Conservation (phyloP, 352 stramenopile species). For the Aphanomyces astaci region DNA sequence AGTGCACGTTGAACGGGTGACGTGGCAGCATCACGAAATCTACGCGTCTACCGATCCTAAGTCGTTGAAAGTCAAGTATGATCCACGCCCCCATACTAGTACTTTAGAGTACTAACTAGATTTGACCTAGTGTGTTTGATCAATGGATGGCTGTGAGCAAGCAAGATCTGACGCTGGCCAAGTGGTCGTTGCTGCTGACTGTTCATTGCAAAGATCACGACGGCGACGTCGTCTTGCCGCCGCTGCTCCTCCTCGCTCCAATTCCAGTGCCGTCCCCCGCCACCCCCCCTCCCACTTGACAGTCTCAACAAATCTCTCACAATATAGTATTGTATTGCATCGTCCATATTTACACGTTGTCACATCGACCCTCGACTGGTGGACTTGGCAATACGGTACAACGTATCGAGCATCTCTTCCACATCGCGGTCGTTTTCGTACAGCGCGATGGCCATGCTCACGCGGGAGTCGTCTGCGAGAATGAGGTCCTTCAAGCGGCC, state of each 20-base stretch:
- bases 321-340: too few relatives aligned
- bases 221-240: slow-evolving; percentile 35
- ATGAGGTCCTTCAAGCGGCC: slow-evolving; percentile 76
- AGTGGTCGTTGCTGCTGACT: slow-evolving; percentile 29
- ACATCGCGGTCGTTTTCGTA: slow-evolving; percentile 80
- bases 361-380: background rate
- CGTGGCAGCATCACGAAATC: background rate
- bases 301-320: background rate
- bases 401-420: slow-evolving; percentile 75
- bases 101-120: too few relatives aligned
- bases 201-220: slow-evolving; percentile 26
- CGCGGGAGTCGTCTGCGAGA: slow-evolving; percentile 65
- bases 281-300: background rate
- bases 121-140: slow-evolving; percentile 17
- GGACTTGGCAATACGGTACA: slow-evolving; percentile 67
- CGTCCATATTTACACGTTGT: too few relatives aligned
- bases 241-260: slow-evolving; percentile 24
- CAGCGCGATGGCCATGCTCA: slow-evolving; percentile 66
- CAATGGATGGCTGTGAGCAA: slow-evolving; percentile 4
- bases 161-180: background rate
- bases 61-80: slow-evolving; percentile 13
- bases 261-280: background rate
- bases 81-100: slow-evolving; percentile 4
- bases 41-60: background rate
- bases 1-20: slow-evolving; percentile 8